These are phyloP conservation scores for Xylaria sp. DNA, from an alignment of 2,329 filamentous ascomycete species.

Conservation along the genomic window DNA sequence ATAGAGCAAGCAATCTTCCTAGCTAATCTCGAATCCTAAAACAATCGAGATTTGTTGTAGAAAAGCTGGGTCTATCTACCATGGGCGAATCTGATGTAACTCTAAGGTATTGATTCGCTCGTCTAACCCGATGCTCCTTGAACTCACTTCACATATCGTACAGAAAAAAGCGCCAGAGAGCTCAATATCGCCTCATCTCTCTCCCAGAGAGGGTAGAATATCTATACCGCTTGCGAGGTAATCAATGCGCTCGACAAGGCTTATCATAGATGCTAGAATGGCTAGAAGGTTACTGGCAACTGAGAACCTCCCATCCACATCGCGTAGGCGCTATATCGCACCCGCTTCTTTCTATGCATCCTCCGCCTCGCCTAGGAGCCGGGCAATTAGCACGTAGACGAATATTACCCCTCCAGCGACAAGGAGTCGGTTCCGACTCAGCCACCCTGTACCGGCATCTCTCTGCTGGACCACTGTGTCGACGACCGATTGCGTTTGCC, in stretches of 20 bases:
- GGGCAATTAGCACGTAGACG: constrained; percentile 80
- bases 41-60: too few relatives aligned
- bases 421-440: constrained; percentile 78
- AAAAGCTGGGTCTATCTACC: too few relatives aligned
- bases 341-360: constrained; percentile 12
- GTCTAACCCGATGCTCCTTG: constrained; percentile 16
- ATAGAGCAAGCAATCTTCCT: too few relatives aligned
- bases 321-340: neutral
- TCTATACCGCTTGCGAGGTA: neutral
- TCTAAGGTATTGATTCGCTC: constrained; percentile 14
- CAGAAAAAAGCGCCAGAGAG: constrained; percentile 7
- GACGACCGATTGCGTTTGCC: constrained; percentile 73
- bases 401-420: constrained; percentile 74
- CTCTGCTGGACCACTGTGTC: constrained; percentile 77
- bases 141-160: constrained; percentile 12
- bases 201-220: neutral
- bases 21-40: too few relatives aligned
- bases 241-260: neutral
- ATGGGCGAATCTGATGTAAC: neutral
- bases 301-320: neutral
- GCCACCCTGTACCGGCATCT: constrained; percentile 82
- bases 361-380: constrained; percentile 65
- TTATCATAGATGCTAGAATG: neutral
- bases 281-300: neutral
- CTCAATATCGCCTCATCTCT: too few relatives aligned